Conservation (phyloP, 2,329 filamentous ascomycete species). For the Trichoderma pleuroti region DNA sequence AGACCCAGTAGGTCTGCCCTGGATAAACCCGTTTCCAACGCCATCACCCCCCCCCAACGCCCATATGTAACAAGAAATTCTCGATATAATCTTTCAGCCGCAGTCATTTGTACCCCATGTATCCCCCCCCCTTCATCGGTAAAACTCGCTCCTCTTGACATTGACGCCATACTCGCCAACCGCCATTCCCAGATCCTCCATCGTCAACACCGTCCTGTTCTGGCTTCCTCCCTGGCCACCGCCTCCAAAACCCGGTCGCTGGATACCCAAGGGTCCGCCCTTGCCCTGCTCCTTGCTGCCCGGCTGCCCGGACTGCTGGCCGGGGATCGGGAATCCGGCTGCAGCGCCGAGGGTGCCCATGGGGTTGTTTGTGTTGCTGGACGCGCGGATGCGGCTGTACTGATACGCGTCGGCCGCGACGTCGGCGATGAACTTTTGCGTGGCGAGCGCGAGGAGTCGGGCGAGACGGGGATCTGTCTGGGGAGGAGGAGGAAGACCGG, state of each 20-base stretch:
- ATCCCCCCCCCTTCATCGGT: constrained; percentile 41
- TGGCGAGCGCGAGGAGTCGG: constrained; percentile 91
- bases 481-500: constrained; percentile 87
- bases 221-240: constrained; percentile 85
- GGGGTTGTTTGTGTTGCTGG: constrained; percentile 80
- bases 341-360: constrained; percentile 81
- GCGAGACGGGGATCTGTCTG: constrained; percentile 87
- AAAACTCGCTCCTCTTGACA: constrained; percentile 96
- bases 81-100: background rate
- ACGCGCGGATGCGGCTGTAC: constrained; percentile 92
- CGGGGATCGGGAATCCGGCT: constrained; percentile 63
- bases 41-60: constrained; percentile 19
- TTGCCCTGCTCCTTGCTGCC: constrained; percentile 56
- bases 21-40: background rate
- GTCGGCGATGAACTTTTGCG: constrained; percentile 97
- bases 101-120: background rate
- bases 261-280: constrained; percentile 64
- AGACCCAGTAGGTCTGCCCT: background rate
- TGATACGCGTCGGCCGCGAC: constrained; percentile 97
- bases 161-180: constrained; percentile 97
- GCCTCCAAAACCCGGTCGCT: constrained; percentile 77
- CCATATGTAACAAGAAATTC: constrained; percentile 1
- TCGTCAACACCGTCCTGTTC: constrained; percentile 90
- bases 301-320: constrained; percentile 56
- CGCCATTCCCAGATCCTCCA: constrained; percentile 98